phyloP scores from a whole-genome alignment of 345 rosid genomes.

The Aegle marmelos region DNA sequence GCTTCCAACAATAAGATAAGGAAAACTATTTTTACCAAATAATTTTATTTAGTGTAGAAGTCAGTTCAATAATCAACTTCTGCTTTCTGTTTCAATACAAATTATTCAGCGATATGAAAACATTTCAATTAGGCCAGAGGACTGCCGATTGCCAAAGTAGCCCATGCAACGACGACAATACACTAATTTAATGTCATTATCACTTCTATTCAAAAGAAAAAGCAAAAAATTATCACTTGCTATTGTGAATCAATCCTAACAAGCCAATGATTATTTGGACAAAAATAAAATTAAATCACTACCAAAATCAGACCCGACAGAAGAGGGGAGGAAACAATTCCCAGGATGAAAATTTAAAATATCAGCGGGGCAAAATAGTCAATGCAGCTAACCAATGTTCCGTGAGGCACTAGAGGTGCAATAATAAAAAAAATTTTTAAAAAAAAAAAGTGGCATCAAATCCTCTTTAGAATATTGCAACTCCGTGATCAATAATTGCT shows the following conservation, averaged over 20 bases:
- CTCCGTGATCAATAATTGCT: neutral
- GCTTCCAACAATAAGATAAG: too few relatives aligned
- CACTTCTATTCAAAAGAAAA: too few relatives aligned
- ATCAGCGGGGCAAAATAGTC: neutral
- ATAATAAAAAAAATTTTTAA: neutral
- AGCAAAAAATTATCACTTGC: neutral
- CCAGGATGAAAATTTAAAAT: neutral
- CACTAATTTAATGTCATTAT: too few relatives aligned
- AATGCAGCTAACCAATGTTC: neutral
- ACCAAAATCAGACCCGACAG: neutral
- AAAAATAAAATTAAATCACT: neutral
- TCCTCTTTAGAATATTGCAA: neutral
- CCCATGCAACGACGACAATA: too few relatives aligned
- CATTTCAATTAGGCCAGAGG: too few relatives aligned
- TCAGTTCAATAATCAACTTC: too few relatives aligned
- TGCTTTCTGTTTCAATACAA: too few relatives aligned
- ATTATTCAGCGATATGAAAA: too few relatives aligned
- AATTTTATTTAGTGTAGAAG: too few relatives aligned
- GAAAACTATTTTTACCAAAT: too few relatives aligned
- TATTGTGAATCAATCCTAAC: neutral
- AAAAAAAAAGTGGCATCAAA: neutral
- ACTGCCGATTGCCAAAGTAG: too few relatives aligned
- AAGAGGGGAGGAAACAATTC: accelerated
- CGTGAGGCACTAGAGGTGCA: neutral
- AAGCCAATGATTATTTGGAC: neutral